Evolutionary conservation across 371 early-diverging fungal species (phyloP), one percentile per base, ranked within the genome.

Genomic region (Mucor sp.): DNA sequence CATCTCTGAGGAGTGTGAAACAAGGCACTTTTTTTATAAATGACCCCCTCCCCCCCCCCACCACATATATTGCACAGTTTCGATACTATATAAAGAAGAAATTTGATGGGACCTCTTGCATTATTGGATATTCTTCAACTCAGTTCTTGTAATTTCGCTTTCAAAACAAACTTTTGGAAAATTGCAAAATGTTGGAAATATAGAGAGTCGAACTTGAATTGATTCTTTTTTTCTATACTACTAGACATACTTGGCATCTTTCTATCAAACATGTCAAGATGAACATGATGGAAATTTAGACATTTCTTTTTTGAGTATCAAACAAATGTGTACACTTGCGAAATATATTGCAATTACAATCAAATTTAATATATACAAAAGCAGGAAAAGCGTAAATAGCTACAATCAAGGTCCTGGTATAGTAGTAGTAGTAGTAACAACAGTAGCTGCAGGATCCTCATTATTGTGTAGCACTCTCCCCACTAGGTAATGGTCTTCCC

Each of bases 391-490:
- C 23, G n/a, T n/a, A 25, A 48, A 48, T 48, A 1, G 9, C 8
- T 47, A 25, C 12, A 50, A 53, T 47, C 27, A 53, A 25, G 12
- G 27, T 14, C 27, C 23, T 25, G 25, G 14, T 27, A 6, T 11
- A 25, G 53, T 6, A 2, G 53, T 25, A 53, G 53, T 11, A 25
- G 53, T 6, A 2, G 53, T 25, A 53, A n/a, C n/a, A n/a, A n/a
- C n/a, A n/a, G 53, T 6, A 1, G 53, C 27, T 53, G 53, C 3
- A 9, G 47, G 17, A 17, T 57, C 57, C 27, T 68, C 76, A 33
- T 89, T 63, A 62, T 91, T 90, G 68, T 89, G 90, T 58, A 91
- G 75, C 55, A 76, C 82, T 23, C 78, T 77, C 4, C 91, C 91
- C 27, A 87, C 76, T 44, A 89, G 67, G 58, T 90, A 91, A 61